A percentile compares a stretch with the other conserved stretches of the same genome.
These are phyloP conservation scores for Sclerotinia subarctica DNA, from an alignment of 2,329 filamentous ascomycete species.

Conservation along the genomic window DNA sequence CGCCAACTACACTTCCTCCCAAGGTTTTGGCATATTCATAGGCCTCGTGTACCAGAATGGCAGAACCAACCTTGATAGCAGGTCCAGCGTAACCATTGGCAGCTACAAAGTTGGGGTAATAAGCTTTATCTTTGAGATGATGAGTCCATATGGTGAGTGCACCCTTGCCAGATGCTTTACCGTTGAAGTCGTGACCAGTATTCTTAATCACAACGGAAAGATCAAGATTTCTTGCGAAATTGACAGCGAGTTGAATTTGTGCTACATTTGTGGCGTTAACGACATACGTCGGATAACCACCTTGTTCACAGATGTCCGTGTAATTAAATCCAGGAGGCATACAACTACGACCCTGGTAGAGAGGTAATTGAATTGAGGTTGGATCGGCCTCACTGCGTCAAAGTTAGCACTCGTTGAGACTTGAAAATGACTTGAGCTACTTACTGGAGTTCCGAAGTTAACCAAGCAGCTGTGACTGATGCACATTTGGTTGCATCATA, in stretches of 20 bases:
- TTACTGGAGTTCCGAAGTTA: constrained; percentile 41
- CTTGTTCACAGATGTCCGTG: constrained; percentile 23
- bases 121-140: constrained; percentile 44
- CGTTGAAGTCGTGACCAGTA: constrained; percentile 48
- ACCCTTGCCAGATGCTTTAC: constrained; percentile 47
- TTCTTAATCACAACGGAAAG: constrained; percentile 43
- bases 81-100: constrained; percentile 38
- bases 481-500: constrained; percentile 40
- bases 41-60: constrained; percentile 47
- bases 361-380: constrained; percentile 49
- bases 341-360: constrained; percentile 44
- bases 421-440: not conserved
- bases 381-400: constrained; percentile 40
- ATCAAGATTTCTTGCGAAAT: constrained; percentile 38
- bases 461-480: constrained; percentile 36
- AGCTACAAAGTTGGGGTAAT: constrained; percentile 36
- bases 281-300: constrained; percentile 27
- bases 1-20: constrained; percentile 49
- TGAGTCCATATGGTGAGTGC: constrained; percentile 50
- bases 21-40: constrained; percentile 42
- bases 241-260: constrained; percentile 32
- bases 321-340: constrained; percentile 26
- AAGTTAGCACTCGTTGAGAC: constrained; percentile 29
- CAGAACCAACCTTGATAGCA: constrained; percentile 42
- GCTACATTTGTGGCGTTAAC: constrained; percentile 32